Base-by-base conservation (phyloP, 257 asterid species). In the Solanum ossicruentum region DNA sequence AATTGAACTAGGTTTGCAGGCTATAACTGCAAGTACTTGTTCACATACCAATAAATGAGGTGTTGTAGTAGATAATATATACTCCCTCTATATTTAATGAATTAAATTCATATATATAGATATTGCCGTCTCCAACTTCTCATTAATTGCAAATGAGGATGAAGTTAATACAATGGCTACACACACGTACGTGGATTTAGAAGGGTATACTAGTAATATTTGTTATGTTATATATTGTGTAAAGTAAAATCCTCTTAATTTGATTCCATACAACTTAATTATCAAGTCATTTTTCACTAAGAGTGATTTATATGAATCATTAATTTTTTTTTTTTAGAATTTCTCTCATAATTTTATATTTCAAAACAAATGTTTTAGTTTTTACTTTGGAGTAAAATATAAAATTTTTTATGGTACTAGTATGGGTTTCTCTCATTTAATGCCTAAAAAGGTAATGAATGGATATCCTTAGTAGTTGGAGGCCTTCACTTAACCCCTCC, bases 1-100 rank as follows among this genome's bases (percentile, higher is more conserved):
- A 77, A 26, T 77, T 77, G 82, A 77, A 77, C 82, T 51, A 77
- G 82, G 82, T 77, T 77, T 77, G 63, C 82, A 77, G 81, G 81
- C 60, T 21, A 66, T 66, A 73, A 73, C 60, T 73, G 45, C 63
- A 49, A 77, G 82, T 77, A 77, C 82, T 77, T 77, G 16, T 73
- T 69, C 43, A 77, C 82, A 77, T 77, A 23, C 47, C 82, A 77
- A 77, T 77, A 77, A 77, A 77, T 77, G 82, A 77, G 63, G 63
- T 77, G 26, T 23, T 51, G 61, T 67, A 67, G 51, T 69, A 69
- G 78, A 17, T 67, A 75, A 73, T 73, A 73, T 77, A 77, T 51
- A 77, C 47, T 23, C 58, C 8, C 13, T 49, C 81, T 26, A 16
- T 51, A 45, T 77, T 77, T 23, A 77, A 51, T 77, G 61, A 77